phyloP scores from a whole-genome alignment of 768 basidiomycete species.

The Auricularia auricula-judae region DNA sequence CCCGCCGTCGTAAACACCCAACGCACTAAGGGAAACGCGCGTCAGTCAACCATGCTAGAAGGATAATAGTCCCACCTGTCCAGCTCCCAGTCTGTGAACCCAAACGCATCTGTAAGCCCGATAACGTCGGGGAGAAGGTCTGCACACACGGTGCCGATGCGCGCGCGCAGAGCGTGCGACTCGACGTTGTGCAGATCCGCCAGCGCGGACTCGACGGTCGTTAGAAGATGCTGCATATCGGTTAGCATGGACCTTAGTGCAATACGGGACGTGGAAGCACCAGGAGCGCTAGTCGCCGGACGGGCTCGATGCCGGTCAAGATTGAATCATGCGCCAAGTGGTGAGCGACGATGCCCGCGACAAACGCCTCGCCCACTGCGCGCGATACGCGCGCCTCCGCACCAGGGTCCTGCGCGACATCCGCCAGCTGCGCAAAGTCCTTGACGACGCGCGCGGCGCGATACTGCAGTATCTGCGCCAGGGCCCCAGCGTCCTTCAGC shows the following conservation, averaged over 20 bases:
- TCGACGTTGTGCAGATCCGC: constrained; percentile 43
- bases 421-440: constrained; percentile 22
- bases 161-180: constrained; percentile 28
- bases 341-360: constrained; percentile 42
- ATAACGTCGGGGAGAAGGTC: constrained; percentile 53
- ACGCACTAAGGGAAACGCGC: constrained; percentile 28
- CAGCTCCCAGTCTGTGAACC: constrained; percentile 64
- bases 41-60: neutral
- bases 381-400: constrained; percentile 46
- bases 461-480: constrained; percentile 38
- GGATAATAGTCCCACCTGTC: constrained; percentile 35
- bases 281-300: constrained; percentile 19
- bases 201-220: constrained; percentile 41
- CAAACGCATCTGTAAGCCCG: constrained; percentile 62
- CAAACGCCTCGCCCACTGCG: constrained; percentile 59
- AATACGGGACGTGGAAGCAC: neutral
- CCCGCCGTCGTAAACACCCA: constrained; percentile 52
- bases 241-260: constrained; percentile 13
- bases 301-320: constrained; percentile 10
- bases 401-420: constrained; percentile 37
- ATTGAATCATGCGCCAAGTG: constrained; percentile 28
- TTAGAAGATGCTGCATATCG: constrained; percentile 39
- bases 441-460: constrained; percentile 53
- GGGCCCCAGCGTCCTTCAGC: neutral
- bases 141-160: constrained; percentile 37